Percentiles rank a stretch among this genome's conserved stretches.
These are phyloP conservation scores for Coniochaeta sp. DNA, from an alignment of 2,329 filamentous ascomycete genomes.

Conservation along the genomic window DNA sequence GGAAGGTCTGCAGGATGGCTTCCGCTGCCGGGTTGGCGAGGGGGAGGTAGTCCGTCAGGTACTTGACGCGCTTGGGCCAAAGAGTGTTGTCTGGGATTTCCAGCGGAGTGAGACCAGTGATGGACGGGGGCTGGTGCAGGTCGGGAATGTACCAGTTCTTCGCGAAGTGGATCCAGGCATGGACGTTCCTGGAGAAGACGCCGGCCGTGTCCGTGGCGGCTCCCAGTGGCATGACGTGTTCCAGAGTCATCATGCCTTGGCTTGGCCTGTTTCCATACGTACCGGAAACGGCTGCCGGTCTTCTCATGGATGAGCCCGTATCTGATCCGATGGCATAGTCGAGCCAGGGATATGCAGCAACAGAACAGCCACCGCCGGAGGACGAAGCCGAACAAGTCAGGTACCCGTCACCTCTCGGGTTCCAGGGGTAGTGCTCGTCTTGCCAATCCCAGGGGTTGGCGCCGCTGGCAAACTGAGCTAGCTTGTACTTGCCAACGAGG, in stretches of 20 bases:
- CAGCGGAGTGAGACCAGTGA: constrained; percentile 28
- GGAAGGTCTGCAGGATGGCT: constrained; percentile 26
- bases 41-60: constrained; percentile 31
- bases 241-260: constrained; percentile 16
- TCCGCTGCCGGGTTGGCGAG: constrained; percentile 30
- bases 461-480: constrained; percentile 25
- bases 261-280: constrained; percentile 20
- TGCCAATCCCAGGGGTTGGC: constrained; percentile 15
- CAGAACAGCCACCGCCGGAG: constrained; percentile 20
- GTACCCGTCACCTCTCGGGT: constrained; percentile 27
- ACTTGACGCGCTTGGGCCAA: constrained; percentile 30
- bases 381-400: constrained; percentile 22
- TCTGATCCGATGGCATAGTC: constrained; percentile 29
- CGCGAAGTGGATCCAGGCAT: constrained; percentile 24
- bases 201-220: constrained; percentile 19
- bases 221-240: constrained; percentile 15
- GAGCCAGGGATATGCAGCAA: constrained; percentile 31
- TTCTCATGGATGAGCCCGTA: constrained; percentile 17
- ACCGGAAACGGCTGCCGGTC: constrained; percentile 18
- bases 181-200: constrained; percentile 16
- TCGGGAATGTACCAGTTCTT: constrained; percentile 28
- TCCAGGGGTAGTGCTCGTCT: constrained; percentile 22
- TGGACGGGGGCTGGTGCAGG: constrained; percentile 22
- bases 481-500: constrained; percentile 25
- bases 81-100: constrained; percentile 21